Evolutionary conservation across 495 filamentous ascomycete species (phyloP).

Genomic region (Daldinia decipiens): DNA sequence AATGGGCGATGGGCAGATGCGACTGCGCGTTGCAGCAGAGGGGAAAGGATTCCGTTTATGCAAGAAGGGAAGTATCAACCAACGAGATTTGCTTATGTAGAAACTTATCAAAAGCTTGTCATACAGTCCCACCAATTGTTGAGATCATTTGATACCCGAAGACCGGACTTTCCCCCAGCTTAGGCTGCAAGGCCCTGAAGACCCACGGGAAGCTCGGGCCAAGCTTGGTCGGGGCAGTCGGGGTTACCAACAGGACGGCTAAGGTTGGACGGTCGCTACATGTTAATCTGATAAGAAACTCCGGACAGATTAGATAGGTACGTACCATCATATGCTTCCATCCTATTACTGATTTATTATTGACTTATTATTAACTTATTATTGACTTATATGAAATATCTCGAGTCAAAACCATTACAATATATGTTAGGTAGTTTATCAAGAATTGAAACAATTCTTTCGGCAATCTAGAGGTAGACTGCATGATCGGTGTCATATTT

Average conservation of each 20-base stretch:
- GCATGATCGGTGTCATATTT: neutral
- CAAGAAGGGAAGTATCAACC: conserved; percentile 11
- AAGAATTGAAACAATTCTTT: neutral
- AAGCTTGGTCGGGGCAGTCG: neutral
- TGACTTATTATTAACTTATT: too few species aligned
- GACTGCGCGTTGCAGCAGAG: conserved; percentile 4
- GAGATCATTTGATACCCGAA: conserved; percentile 29
- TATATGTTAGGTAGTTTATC: neutral
- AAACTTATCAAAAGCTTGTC: conserved; percentile 32
- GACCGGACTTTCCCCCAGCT: conserved; percentile 36
- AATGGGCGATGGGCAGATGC: neutral
- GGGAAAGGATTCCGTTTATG: conserved; percentile 16
- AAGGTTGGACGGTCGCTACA: neutral
- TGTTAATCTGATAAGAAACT: conserved; percentile 4
- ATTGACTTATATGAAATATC: neutral
- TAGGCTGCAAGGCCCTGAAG: neutral
- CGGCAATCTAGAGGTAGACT: neutral
- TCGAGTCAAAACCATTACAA: neutral
- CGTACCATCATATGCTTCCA: neutral
- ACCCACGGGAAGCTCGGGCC: conserved; percentile 25
- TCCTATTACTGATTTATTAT: too few species aligned
- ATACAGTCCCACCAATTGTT: conserved; percentile 24
- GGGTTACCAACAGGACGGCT: neutral
- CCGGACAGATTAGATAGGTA: neutral
- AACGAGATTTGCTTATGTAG: conserved; percentile 13